Base-by-base conservation (phyloP, 2,329 filamentous ascomycete genomes). In the Aureobasidium uvarum region DNA sequence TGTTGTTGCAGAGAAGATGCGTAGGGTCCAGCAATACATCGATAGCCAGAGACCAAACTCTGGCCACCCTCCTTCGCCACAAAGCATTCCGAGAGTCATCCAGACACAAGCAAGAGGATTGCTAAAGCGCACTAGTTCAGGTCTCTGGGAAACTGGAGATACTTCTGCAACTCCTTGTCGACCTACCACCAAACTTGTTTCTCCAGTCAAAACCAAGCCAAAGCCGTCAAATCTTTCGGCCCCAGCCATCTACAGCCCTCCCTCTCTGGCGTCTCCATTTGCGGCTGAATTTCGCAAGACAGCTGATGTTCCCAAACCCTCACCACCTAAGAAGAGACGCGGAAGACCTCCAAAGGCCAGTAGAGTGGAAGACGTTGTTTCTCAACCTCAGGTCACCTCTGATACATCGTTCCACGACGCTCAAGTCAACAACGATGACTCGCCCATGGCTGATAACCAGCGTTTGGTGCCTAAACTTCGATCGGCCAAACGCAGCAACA, bases 271-370 rank as follows among this genome's bases (percentile, higher is more conserved):
- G 3, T 18, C 28, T 8, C n/a, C 41, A 11, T 31, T 60, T 13
- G 48, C 43, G 5, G 4, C 23, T 3, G n/a, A 18, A 38, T n/a
- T 10, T 5, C 36, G 20, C 14, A 31, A 18, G n/a, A 18, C 31
- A 23, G 31, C 13, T 36, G 11, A 23, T 5, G 25, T 25, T 36
- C 20, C 20, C 46, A 33, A 16, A 4, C 16, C 60, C 10, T 43
- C 46, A 10, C 60, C 60, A 36, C 48, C 38, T 16, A 63, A 63
- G 48, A 54, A 63, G 60, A 63, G 36, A 45, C 46, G 41, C 11
- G 48, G 60, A 36, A 52, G 60, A 54, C 60, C 60, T 10, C 38
- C 60, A 54, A 54, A 54, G 31, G 31, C 25, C 31, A 31, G 3
- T 16, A 52, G 45, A 23, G 13, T 16, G 13, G 51, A 43, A 11